Evolutionary conservation across 495 filamentous ascomycete species (phyloP).

Genomic region (Xylaria nigripes): DNA sequence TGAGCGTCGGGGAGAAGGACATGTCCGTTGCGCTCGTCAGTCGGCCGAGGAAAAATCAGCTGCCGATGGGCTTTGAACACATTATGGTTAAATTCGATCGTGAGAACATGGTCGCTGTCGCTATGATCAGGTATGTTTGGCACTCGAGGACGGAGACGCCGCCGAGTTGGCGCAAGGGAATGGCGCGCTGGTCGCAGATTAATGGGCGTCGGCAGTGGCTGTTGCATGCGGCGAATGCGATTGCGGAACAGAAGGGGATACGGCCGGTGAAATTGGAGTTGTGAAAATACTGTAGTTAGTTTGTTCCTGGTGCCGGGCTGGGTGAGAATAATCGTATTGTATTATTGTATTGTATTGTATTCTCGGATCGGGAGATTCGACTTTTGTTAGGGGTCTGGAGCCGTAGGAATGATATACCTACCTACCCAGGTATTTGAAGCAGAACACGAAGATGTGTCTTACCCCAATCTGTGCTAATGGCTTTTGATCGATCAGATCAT

Average conservation of each 20-base stretch:
- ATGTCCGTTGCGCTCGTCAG: slow-evolving; percentile 8
- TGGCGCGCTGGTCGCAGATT: slow-evolving; percentile 9
- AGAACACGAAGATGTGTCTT: no score
- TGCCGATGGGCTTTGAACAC: slow-evolving; percentile 9
- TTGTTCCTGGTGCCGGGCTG: no score
- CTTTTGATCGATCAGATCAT: no score
- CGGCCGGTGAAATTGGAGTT: slow-evolving; percentile 19
- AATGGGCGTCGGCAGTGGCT: slow-evolving; percentile 10
- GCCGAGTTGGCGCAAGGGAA: slow-evolving; percentile 4
- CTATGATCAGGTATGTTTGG: slow-evolving; percentile 10
- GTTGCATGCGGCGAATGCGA: neutral
- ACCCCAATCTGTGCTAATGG: no score
- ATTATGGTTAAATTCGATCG: slow-evolving; percentile 7
- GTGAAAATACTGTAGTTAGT: neutral
- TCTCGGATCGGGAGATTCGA: no score
- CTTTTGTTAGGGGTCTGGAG: no score
- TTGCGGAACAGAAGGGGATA: slow-evolving; percentile 35
- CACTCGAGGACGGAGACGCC: slow-evolving; percentile 7
- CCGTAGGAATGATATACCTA: no score
- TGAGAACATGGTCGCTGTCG: slow-evolving; percentile 5
- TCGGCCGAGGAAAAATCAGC: slow-evolving; percentile 8
- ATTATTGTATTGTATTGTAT: no score
- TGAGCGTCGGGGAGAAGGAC: slow-evolving; percentile 9
- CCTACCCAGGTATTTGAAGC: no score
- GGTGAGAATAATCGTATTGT: no score